phyloP scores from a whole-genome alignment of 352 stramenopile species.

The Phytophthora vignae region DNA sequence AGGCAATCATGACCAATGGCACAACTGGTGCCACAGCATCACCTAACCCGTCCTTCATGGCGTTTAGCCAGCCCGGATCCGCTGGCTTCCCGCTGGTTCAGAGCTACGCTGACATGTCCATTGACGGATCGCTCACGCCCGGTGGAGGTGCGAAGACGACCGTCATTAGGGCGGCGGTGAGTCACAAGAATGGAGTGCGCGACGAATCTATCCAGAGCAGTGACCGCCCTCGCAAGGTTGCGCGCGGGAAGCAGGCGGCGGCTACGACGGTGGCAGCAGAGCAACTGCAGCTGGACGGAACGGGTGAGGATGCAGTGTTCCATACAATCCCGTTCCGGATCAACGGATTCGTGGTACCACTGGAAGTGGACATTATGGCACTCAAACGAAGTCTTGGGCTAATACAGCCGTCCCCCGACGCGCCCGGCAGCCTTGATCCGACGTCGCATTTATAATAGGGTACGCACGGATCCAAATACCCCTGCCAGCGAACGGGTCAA shows the following conservation, averaged over 20 bases:
- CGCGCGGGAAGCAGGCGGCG: slow-evolving; percentile 33
- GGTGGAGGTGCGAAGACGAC: slow-evolving; percentile 16
- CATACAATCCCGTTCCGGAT: slow-evolving; percentile 76
- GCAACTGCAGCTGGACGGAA: slow-evolving; percentile 37
- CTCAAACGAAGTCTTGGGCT: slow-evolving; percentile 62
- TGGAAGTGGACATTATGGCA: slow-evolving; percentile 74
- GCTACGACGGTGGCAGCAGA: slow-evolving; percentile 19
- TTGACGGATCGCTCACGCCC: slow-evolving; percentile 39
- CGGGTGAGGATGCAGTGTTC: slow-evolving; percentile 54
- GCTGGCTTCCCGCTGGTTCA: slow-evolving; percentile 54
- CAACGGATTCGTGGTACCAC: slow-evolving; percentile 73
- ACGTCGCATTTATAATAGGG: slow-evolving; percentile 43
- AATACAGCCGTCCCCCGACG: slow-evolving; percentile 24
- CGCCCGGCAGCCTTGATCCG: slow-evolving; percentile 30
- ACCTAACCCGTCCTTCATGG: slow-evolving; percentile 39
- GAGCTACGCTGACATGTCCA: slow-evolving; percentile 52
- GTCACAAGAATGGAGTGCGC: slow-evolving; percentile 40
- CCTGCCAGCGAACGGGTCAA: neutral
- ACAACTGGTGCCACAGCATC: slow-evolving; percentile 21
- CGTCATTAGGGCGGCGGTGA: slow-evolving; percentile 17
- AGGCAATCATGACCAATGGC: slow-evolving; percentile 29
- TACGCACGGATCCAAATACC: slow-evolving; percentile 7
- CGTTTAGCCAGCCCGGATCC: slow-evolving; percentile 26
- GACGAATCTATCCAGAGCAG: slow-evolving; percentile 32
- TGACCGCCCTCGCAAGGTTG: slow-evolving; percentile 59